phyloP scores from a whole-genome alignment of 1,284 basidiomycete genomes.

The Microbotryum intermedium region DNA sequence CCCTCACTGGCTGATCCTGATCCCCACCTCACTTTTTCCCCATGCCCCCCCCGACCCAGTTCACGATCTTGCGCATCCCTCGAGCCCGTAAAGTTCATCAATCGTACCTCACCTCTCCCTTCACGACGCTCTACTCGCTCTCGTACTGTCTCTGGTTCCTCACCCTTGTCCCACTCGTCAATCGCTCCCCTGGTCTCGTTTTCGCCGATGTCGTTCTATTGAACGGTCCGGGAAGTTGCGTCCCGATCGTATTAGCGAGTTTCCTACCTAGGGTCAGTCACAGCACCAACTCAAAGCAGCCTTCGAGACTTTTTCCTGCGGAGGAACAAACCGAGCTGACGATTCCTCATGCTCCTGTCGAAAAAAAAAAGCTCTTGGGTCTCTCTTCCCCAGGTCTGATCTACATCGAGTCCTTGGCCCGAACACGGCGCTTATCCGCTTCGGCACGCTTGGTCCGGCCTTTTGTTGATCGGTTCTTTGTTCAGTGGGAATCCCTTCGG shows the following conservation, averaged over 20 bases:
- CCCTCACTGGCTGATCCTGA: not conserved
- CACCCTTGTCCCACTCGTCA: slow-evolving; percentile 43
- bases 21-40: not conserved
- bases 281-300: not conserved
- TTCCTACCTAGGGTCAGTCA: slow-evolving; percentile 64
- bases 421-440: slow-evolving; percentile 71
- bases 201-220: slow-evolving; percentile 74
- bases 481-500: slow-evolving; percentile 35
- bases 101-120: slow-evolving; percentile 56
- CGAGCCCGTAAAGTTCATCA: slow-evolving; percentile 56
- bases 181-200: not conserved
- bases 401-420: slow-evolving; percentile 91
- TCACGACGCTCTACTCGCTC: slow-evolving; percentile 57
- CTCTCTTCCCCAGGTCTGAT: slow-evolving; percentile 63
- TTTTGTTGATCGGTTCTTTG: slow-evolving; percentile 66
- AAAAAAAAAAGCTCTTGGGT: slow-evolving; percentile 65
- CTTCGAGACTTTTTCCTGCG: too few relatives aligned
- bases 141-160: slow-evolving; percentile 39
- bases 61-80: slow-evolving; percentile 31
- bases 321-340: not conserved
- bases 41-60: not conserved
- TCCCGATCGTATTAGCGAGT: slow-evolving; percentile 63
- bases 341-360: not conserved
- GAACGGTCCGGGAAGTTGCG: slow-evolving; percentile 93
- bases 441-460: slow-evolving; percentile 72